Percentiles rank a stretch among this genome's conserved stretches.
These are phyloP conservation scores for Alternaria sp. DNA, from an alignment of 2,329 filamentous ascomycete genomes.

Conservation along the genomic window DNA sequence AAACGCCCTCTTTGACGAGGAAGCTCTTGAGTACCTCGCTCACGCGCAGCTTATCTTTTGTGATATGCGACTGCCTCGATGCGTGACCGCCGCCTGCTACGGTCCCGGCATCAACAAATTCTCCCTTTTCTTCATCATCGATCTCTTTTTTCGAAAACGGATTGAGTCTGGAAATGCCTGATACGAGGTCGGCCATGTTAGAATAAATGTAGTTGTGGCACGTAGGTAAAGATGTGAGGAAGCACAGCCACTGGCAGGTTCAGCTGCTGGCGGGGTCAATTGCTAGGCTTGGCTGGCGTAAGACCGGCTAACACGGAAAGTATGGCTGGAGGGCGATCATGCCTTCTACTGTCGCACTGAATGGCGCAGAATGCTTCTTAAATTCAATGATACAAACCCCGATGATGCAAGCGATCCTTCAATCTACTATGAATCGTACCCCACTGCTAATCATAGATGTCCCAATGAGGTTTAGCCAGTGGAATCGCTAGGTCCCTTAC, in stretches of 20 bases:
- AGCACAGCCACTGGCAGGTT: slow-evolving; percentile 12
- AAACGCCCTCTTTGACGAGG: slow-evolving; percentile 61
- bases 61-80: slow-evolving; percentile 58
- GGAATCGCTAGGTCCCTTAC: not conserved
- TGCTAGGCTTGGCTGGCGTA: slow-evolving; percentile 16
- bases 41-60: slow-evolving; percentile 65
- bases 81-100: slow-evolving; percentile 69
- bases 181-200: slow-evolving; percentile 45
- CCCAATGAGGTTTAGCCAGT: not conserved
- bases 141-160: slow-evolving; percentile 44
- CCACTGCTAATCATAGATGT: not conserved
- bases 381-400: not conserved
- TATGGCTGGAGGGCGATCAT: not conserved
- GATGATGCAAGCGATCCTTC: not conserved
- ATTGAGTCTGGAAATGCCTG: slow-evolving; percentile 44
- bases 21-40: slow-evolving; percentile 66
- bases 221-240: slow-evolving; percentile 6
- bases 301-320: slow-evolving; percentile 7
- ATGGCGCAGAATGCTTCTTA: not conserved
- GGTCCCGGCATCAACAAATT: slow-evolving; percentile 58
- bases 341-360: not conserved
- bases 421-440: not conserved
- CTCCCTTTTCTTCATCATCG: slow-evolving; percentile 63
- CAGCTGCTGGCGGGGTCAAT: slow-evolving; percentile 10
- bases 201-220: slow-evolving; percentile 3